phyloP scores from a whole-genome alignment of 305 asterid genomes.

The Vinca major region DNA sequence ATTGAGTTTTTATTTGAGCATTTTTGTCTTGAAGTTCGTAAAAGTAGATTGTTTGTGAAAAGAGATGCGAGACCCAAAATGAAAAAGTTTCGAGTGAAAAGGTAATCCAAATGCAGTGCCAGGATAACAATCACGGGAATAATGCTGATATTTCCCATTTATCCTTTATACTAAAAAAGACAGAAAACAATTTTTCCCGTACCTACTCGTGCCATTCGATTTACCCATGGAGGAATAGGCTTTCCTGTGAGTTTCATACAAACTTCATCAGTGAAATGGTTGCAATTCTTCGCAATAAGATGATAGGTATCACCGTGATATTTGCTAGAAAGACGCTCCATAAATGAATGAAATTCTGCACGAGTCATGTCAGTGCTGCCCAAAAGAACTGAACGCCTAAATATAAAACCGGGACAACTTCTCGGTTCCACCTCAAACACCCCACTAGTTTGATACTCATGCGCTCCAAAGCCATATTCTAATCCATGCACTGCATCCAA shows the following conservation, averaged over 20 bases:
- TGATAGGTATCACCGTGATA: conserved; percentile 87
- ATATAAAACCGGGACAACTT: conserved; percentile 89
- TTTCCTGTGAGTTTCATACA: conserved; percentile 59
- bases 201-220: conserved; percentile 61
- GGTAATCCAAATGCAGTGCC: background rate
- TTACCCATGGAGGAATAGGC: conserved; percentile 68
- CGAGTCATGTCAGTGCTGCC: conserved; percentile 79
- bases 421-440: conserved; percentile 95
- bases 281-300: conserved; percentile 90
- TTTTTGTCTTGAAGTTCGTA: background rate
- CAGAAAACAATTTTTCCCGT: conserved; percentile 4
- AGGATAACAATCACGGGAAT: background rate
- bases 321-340: conserved; percentile 73
- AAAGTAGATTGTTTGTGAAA: background rate
- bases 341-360: conserved; percentile 71
- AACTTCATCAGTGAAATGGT: conserved; percentile 83
- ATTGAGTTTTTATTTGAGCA: background rate
- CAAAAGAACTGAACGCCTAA: conserved; percentile 71
- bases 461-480: conserved; percentile 97
- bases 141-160: background rate
- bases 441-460: conserved; percentile 81
- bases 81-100: background rate
- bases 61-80: background rate
- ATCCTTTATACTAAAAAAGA: background rate
- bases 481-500: conserved; percentile 57